Conservation (phyloP, 2,329 filamentous ascomycete species). For the Cordyceps militaris region DNA sequence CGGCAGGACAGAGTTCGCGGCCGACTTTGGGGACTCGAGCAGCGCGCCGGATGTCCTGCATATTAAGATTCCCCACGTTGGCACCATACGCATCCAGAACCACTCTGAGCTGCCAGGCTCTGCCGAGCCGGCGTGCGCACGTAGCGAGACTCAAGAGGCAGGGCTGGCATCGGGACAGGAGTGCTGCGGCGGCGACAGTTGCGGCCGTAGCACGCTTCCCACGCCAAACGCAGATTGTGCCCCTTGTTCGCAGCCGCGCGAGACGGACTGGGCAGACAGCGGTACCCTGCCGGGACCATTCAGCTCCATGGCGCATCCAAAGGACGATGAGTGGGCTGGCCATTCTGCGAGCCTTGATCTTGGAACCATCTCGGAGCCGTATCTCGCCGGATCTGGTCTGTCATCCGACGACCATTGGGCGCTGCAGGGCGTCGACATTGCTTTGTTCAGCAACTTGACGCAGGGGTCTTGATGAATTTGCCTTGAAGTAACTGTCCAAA, state of each 20-base stretch:
- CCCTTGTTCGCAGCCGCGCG: background rate
- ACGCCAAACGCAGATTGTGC: background rate
- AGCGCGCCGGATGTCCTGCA: conserved; percentile 18
- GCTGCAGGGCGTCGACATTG: conserved; percentile 24
- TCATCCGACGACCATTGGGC: conserved; percentile 19
- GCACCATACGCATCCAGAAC: conserved; percentile 29
- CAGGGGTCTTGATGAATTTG: background rate
- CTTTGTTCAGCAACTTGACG: conserved; percentile 23
- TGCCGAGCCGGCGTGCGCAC: no score
- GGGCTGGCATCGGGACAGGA: no score
- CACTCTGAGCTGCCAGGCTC: background rate
- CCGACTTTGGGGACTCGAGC: conserved; percentile 18
- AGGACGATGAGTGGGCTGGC: background rate
- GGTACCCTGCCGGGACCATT: background rate
- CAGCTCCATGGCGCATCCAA: background rate
- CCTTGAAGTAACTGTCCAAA: no score
- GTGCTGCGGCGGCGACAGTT: background rate
- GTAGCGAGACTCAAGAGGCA: no score
- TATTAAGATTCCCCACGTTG: conserved; percentile 37
- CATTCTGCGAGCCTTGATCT: background rate
- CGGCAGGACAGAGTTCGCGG: conserved; percentile 13
- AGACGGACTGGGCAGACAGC: background rate
- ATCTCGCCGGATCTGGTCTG: conserved; percentile 13
- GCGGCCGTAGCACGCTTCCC: background rate
- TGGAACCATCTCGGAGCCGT: background rate